Base-by-base conservation (phyloP, 768 basidiomycete genomes). In the Serendipita sp. region DNA sequence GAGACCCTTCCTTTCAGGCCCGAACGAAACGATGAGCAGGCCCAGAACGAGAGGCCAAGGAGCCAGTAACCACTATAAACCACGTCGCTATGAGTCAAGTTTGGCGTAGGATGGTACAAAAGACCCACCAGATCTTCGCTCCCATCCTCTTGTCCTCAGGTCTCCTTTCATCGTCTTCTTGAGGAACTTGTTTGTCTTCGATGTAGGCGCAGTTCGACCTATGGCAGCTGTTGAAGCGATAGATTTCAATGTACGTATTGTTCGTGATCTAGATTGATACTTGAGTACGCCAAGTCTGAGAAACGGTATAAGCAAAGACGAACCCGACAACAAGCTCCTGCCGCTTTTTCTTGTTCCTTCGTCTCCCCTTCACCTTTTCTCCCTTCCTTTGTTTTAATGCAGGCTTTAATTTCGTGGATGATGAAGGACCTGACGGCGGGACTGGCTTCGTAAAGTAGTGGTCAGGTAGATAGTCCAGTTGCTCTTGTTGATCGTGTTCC, bases 21-120 rank as follows among this genome's bases (percentile, higher is more conserved):
- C 45, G 45, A 48, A 48, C 45, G n/a, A 48, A 48, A n/a, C 45
- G 45, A 48, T 28, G 45, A 48, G 45, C 45, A 48, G 45, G 45
- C 7, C 45, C 45, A 20, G 45, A 48, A 20, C 45, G 45, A 20
- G 45, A 48, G 9, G 26, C 45, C 45, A 48, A 20, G 9, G 17
- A n/a, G 45, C 45, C 26, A 17, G 26, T 20, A 20, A 48, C n/a
- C 45, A 48, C 45, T 48, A 17, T 17, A 1, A 17, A 17, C 7
- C 26, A 48, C 9, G n/a, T 20, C n/a, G 2, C 45, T 5, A 48
- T 20, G 45, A 48, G 26, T 20, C 5, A 20, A 28, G 7, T 24
- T 11, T 2, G 22, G 17, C n/a, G n/a, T n/a, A n/a, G n/a, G n/a
- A n/a, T n/a, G n/a, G n/a, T n/a, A n/a, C n/a, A n/a, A n/a, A n/a